Evolutionary conservation across 2,329 filamentous ascomycete genomes (phyloP).

Genomic region (Parastagonospora nodorum): DNA sequence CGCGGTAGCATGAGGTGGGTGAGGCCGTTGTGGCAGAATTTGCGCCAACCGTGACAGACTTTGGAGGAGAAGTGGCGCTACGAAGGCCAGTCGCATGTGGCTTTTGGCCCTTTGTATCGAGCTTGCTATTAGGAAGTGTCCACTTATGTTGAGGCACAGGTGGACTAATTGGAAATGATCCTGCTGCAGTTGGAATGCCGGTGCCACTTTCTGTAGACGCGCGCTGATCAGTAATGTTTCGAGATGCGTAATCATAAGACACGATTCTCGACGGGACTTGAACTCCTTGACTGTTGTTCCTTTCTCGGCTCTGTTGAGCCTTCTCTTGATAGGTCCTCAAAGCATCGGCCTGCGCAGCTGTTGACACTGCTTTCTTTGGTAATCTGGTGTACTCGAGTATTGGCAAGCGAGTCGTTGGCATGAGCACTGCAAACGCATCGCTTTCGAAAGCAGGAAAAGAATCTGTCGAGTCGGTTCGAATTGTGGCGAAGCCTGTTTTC

Average conservation of each 20-base stretch:
- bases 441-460: slow-evolving; percentile 37
- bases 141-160: slow-evolving; percentile 23
- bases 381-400: slow-evolving; percentile 27
- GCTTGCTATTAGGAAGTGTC: slow-evolving; percentile 2
- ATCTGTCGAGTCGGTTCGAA: slow-evolving; percentile 32
- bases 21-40: not conserved
- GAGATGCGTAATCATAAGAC: slow-evolving; percentile 34
- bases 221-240: slow-evolving; percentile 1
- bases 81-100: slow-evolving; percentile 9
- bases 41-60: slow-evolving; percentile 10
- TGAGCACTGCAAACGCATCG: slow-evolving; percentile 40
- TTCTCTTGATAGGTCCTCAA: slow-evolving; percentile 36
- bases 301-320: slow-evolving; percentile 26
- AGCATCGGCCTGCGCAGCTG: slow-evolving; percentile 33
- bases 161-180: slow-evolving; percentile 34
- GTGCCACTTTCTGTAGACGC: slow-evolving; percentile 5
- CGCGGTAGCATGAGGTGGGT: slow-evolving; percentile 1
- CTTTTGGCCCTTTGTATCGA: slow-evolving; percentile 3
- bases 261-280: slow-evolving; percentile 29
- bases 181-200: slow-evolving; percentile 21
- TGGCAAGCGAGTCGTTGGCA: slow-evolving; percentile 40
- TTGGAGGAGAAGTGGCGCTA: slow-evolving; percentile 16
- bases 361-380: slow-evolving; percentile 15
- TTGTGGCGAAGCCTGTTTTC: slow-evolving; percentile 31
- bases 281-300: slow-evolving; percentile 29